Evolutionary conservation across 352 stramenopile genomes (phyloP).

Genomic region (Pythium rhizo-oryzae): DNA sequence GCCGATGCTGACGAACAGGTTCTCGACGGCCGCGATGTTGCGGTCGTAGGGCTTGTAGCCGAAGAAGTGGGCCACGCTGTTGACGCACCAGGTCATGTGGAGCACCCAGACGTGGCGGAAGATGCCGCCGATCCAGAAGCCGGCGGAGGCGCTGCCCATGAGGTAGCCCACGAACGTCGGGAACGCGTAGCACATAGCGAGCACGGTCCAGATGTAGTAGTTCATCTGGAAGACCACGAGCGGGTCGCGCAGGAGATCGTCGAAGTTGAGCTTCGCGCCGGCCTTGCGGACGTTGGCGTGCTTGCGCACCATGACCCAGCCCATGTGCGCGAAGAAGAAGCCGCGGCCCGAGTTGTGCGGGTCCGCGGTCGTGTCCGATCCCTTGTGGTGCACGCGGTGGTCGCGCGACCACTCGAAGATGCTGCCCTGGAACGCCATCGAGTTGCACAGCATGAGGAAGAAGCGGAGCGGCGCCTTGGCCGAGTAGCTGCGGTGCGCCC

Average conservation of each 20-base stretch:
- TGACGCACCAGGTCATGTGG: conserved; percentile 99
- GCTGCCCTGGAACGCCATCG: conserved; percentile 95
- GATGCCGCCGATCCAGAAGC: conserved; percentile 96
- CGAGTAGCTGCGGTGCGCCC: conserved; percentile 97
- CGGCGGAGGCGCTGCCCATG: conserved; percentile 93
- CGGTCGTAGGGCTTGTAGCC: conserved; percentile 99
- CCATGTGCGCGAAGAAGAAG: conserved; percentile 99
- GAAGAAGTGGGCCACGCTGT: conserved; percentile 98
- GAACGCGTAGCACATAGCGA: conserved; percentile 98
- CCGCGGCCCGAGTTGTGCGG: conserved; percentile 96
- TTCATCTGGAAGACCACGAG: conserved; percentile 97
- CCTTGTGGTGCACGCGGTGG: conserved; percentile 99
- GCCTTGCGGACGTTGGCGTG: conserved; percentile 91
- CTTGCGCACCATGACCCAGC: conserved; percentile 99
- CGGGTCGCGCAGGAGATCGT: conserved; percentile 93
- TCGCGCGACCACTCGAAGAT: conserved; percentile 99
- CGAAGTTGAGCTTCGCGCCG: conserved; percentile 94
- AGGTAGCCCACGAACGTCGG: conserved; percentile 90
- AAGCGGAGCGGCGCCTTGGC: conserved; percentile 89
- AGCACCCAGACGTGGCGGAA: conserved; percentile 97
- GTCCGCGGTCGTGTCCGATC: conserved; percentile 94
- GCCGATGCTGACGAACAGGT: conserved; percentile 95
- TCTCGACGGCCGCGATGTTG: conserved; percentile 95
- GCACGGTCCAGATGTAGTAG: conserved; percentile 84
- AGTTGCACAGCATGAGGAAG: conserved; percentile 98